Evolutionary conservation across 2,329 filamentous ascomycete species (phyloP).

Genomic region (Trichoderma koningiopsis): DNA sequence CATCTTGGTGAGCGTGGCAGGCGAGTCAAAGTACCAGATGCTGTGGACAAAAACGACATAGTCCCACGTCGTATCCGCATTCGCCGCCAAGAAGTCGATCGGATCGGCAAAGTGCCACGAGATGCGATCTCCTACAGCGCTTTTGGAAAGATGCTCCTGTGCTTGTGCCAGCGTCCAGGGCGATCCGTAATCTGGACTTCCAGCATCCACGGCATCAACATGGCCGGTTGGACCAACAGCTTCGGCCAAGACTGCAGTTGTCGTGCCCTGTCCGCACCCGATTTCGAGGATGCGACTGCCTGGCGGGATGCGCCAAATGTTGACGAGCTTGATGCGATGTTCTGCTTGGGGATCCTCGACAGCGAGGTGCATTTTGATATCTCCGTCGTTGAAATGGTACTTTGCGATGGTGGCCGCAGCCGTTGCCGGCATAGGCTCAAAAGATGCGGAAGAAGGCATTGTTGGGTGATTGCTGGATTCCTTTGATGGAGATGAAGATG

Average conservation of each 20-base stretch:
- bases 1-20: slow-evolving; percentile 33
- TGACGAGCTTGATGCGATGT: slow-evolving; percentile 43
- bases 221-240: slow-evolving; percentile 47
- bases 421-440: slow-evolving; percentile 24
- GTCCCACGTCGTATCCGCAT: slow-evolving; percentile 41
- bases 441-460: slow-evolving; percentile 22
- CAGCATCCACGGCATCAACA: slow-evolving; percentile 57
- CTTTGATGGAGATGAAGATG: background rate
- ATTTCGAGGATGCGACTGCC: slow-evolving; percentile 55
- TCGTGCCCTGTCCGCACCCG: slow-evolving; percentile 62
- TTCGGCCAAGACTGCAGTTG: slow-evolving; percentile 55
- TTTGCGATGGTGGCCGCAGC: slow-evolving; percentile 25
- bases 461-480: background rate
- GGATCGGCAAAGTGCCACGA: slow-evolving; percentile 46
- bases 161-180: slow-evolving; percentile 53
- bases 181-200: slow-evolving; percentile 50
- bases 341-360: slow-evolving; percentile 34
- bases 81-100: slow-evolving; percentile 39
- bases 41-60: slow-evolving; percentile 53
- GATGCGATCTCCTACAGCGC: slow-evolving; percentile 46
- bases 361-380: slow-evolving; percentile 13
- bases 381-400: slow-evolving; percentile 10
- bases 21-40: slow-evolving; percentile 56
- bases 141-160: slow-evolving; percentile 46
- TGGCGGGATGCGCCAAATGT: slow-evolving; percentile 40